These are phyloP conservation scores for Fusarium sublunatum DNA, from an alignment of 2,329 filamentous ascomycete species.

Conservation along the genomic window DNA sequence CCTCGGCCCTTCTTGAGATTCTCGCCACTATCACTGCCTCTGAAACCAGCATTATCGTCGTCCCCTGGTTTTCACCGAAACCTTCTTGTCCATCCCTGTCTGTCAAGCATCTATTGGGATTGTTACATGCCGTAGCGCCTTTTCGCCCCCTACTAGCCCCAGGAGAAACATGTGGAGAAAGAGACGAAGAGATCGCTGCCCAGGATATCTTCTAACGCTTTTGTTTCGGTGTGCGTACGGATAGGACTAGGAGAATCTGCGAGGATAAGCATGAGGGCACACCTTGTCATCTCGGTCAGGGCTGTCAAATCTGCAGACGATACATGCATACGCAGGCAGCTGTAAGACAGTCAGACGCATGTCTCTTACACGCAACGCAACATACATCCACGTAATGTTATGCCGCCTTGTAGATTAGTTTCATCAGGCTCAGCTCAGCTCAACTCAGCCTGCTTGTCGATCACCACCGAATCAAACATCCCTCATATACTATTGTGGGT, in stretches of 20 bases:
- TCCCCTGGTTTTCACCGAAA: slow-evolving; percentile 20
- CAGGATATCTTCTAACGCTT: not conserved
- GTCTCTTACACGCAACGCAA: slow-evolving; percentile 7
- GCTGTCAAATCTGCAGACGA: not conserved
- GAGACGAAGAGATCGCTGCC: slow-evolving; percentile 6
- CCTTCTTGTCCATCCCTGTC: slow-evolving; percentile 14
- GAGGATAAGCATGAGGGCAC: not conserved
- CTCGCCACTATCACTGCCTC: slow-evolving; percentile 3
- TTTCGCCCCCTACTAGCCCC: slow-evolving; percentile 17
- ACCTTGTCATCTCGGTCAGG: not conserved
- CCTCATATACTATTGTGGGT: not conserved
- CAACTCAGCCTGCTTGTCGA: slow-evolving; percentile 25
- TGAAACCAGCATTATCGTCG: slow-evolving; percentile 29
- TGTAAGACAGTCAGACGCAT: slow-evolving; percentile 19
- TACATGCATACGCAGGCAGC: not conserved
- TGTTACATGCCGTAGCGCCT: slow-evolving; percentile 29
- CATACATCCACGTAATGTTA: not conserved
- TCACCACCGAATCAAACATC: not conserved
- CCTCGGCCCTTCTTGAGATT: not conserved
- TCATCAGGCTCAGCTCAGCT: slow-evolving; percentile 15
- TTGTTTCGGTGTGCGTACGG: slow-evolving; percentile 5
- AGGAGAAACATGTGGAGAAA: slow-evolving; percentile 20
- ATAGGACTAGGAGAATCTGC: not conserved
- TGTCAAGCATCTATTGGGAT: slow-evolving; percentile 9
- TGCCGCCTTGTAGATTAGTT: slow-evolving; percentile 11